A percentile compares a stretch with the other conserved stretches of the same genome.
phyloP scores from a whole-genome alignment of 768 basidiomycete genomes.

The Obba rivulosa region DNA sequence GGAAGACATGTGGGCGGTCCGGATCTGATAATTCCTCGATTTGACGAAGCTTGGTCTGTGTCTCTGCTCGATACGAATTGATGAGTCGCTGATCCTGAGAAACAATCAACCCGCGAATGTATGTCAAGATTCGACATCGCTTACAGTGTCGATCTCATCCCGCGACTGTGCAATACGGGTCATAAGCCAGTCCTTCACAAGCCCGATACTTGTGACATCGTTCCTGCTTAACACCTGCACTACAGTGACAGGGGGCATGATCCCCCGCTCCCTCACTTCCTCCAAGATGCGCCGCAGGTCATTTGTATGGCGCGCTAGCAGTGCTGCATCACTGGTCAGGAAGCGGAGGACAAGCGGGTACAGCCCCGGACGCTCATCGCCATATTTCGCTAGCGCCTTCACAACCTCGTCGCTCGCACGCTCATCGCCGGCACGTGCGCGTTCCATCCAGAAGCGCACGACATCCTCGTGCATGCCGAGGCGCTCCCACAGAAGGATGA shows the following conservation, averaged over 20 bases:
- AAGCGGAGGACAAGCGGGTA: slow-evolving; percentile 88
- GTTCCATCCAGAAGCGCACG: slow-evolving; percentile 88
- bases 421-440: slow-evolving; percentile 39
- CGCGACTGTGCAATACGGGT: slow-evolving; percentile 66
- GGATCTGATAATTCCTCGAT: slow-evolving; percentile 77
- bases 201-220: slow-evolving; percentile 83
- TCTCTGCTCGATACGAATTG: slow-evolving; percentile 85
- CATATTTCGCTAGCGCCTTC: slow-evolving; percentile 70
- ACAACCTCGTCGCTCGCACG: slow-evolving; percentile 54
- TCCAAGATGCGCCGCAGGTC: slow-evolving; percentile 72
- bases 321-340: slow-evolving; percentile 74
- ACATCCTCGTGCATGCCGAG: slow-evolving; percentile 97
- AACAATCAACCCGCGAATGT: not conserved
- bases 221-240: slow-evolving; percentile 87
- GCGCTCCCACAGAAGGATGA: slow-evolving; percentile 88
- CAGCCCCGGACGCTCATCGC: slow-evolving; percentile 60
- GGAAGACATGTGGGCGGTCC: slow-evolving; percentile 81
- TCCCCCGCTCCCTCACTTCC: slow-evolving; percentile 71
- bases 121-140: slow-evolving; percentile 22
- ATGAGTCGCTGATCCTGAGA: slow-evolving; percentile 80
- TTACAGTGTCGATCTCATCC: slow-evolving; percentile 75
- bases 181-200: slow-evolving; percentile 90
- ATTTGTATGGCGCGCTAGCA: slow-evolving; percentile 62
- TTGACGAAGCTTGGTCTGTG: slow-evolving; percentile 70
- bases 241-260: slow-evolving; percentile 87